A percentile compares a stretch with the other conserved stretches of the same genome.
These are phyloP conservation scores for Beauveria sp. DNA, from an alignment of 2,329 filamentous ascomycete genomes.

Conservation along the genomic window DNA sequence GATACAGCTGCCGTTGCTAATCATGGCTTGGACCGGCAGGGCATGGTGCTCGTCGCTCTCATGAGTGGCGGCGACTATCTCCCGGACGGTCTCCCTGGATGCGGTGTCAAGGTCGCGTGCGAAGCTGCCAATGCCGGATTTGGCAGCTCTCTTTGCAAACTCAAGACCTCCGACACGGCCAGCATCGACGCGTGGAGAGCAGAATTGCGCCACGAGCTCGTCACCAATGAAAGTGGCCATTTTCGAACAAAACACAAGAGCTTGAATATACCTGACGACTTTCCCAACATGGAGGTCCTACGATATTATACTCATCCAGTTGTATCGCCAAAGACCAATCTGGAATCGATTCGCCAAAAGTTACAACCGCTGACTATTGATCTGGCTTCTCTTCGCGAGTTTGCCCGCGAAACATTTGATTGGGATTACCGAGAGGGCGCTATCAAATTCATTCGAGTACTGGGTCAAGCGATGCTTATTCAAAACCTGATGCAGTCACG, in stretches of 20 bases:
- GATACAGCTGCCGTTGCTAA: constrained; percentile 50
- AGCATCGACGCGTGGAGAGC: constrained; percentile 65
- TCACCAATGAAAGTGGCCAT: constrained; percentile 73
- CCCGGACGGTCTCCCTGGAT: constrained; percentile 78
- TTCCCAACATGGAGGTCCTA: constrained; percentile 72
- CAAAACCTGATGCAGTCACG: constrained; percentile 38
- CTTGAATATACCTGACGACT: constrained; percentile 68
- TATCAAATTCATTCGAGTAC: constrained; percentile 72
- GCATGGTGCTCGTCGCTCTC: constrained; percentile 88
- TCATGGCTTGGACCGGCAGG: constrained; percentile 67
- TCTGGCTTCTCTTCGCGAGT: constrained; percentile 55
- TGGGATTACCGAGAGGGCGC: constrained; percentile 76
- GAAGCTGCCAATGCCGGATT: constrained; percentile 87
- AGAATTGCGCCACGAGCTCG: constrained; percentile 64
- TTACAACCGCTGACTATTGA: constrained; percentile 19
- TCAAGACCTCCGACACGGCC: constrained; percentile 51
- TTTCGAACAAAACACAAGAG: constrained; percentile 72
- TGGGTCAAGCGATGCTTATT: constrained; percentile 69
- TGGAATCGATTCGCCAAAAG: constrained; percentile 19
- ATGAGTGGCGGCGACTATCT: constrained; percentile 96
- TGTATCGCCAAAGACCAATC: constrained; percentile 57
- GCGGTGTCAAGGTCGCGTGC: constrained; percentile 80
- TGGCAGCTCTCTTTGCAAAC: constrained; percentile 63
- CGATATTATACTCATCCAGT: constrained; percentile 83
- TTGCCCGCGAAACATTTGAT: constrained; percentile 73